Evolutionary conservation across 805 yeast genomes (phyloP), one percentile per base, ranked within the genome.

Genomic region (Candida ascalaphidarum): DNA sequence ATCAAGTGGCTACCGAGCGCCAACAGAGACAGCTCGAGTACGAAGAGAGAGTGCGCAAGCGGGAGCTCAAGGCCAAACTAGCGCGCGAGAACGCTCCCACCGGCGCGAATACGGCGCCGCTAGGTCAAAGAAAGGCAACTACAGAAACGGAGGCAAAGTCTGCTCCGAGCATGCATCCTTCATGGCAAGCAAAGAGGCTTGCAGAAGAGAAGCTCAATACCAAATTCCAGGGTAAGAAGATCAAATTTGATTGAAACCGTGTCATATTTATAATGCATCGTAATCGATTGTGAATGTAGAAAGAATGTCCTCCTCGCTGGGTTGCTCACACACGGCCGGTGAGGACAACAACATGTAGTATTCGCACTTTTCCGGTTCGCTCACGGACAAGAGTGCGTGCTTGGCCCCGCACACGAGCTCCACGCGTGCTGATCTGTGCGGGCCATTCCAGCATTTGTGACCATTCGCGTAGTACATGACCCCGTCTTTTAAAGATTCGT

Each of bases 381-480:
- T 63, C 7, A 89, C 94, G 3, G 73, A 50, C n/a, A 79, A 31
- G 14, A 85, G 50, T 31, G 65, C 60, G 26, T 68, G 59, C 3
- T 59, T 53, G 2, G 64, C 55, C 1, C 94, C 94, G 55, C 98
- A 92, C 11, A 61, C 58, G 30, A 88, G 46, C 14, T 61, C 60
- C 2, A 83, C 77, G 7, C 50, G 55, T 1, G 84, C 88, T 19
- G 79, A 69, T 50, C 98, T 73, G 17, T 60, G 50, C 4, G 96
- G 96, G 0, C 98, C 98, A 49, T 86, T 83, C 96, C 97, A 89
- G 54, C 98, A 92, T 46, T 66, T 71, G 23, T 75, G 77, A 13
- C 98, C 98, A 12, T 61, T 46, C 4, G 52, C 59, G 46, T 64
- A 92, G 18, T 58, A 57, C 41, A 54, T 26, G 42, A 50, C 29